Percentiles rank a stretch among this genome's conserved stretches.
These are phyloP conservation scores for Sporothrix euskadiensis DNA, from an alignment of 2,329 filamentous ascomycete species.

Conservation along the genomic window DNA sequence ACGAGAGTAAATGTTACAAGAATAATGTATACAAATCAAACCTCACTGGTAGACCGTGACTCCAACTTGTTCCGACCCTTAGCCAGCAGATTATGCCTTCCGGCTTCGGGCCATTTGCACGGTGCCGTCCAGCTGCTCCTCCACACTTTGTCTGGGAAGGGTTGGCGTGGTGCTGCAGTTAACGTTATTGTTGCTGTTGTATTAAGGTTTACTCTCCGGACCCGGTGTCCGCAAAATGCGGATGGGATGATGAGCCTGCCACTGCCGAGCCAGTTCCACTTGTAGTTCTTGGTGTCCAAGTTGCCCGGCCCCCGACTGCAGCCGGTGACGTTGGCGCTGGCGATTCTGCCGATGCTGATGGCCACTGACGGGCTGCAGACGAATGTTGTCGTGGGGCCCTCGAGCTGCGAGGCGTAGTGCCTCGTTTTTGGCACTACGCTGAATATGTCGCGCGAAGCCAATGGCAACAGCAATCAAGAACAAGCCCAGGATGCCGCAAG, in stretches of 20 bases:
- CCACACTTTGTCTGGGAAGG: neutral
- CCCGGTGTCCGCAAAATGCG: neutral
- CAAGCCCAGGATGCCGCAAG: constrained; percentile 1
- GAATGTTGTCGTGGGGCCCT: neutral
- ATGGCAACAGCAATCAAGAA: neutral
- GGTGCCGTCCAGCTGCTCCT: neutral
- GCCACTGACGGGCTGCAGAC: neutral
- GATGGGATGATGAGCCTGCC: neutral
- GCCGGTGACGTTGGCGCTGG: neutral
- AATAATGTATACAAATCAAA: neutral
- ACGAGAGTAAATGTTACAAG: neutral
- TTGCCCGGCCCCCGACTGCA: neutral
- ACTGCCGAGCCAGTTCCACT: neutral
- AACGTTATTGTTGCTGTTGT: too few relatives aligned
- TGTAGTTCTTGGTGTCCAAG: neutral
- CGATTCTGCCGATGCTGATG: neutral
- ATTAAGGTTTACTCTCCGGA: neutral
- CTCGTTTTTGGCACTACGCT: neutral
- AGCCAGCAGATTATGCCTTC: neutral
- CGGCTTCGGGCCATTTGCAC: neutral
- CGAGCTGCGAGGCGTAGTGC: neutral
- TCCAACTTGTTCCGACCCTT: neutral
- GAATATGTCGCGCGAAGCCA: neutral
- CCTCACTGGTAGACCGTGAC: neutral
- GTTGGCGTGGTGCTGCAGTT: neutral